Conservation (phyloP, 2,329 filamentous ascomycete species). For the Onygenales sp. region DNA sequence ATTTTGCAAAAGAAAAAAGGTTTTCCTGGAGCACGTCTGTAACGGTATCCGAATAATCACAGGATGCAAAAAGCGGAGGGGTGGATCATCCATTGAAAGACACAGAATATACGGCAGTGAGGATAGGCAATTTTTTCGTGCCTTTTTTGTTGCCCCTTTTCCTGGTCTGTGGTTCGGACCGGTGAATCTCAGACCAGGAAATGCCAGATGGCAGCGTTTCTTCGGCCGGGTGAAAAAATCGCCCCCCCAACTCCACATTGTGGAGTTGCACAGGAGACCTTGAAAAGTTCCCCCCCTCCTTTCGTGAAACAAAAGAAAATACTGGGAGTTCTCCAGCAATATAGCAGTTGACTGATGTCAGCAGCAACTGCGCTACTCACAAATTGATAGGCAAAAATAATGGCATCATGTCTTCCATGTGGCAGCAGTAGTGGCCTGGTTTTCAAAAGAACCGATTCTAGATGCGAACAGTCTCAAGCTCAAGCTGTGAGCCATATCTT, state of each 20-base stretch:
- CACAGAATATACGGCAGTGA: not conserved
- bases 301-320: not conserved
- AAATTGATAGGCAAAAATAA: not conserved
- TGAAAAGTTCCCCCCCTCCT: not conserved
- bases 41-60: too few relatives aligned
- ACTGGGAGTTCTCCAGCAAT: not conserved
- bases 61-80: too few relatives aligned
- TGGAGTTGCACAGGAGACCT: not conserved
- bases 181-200: not conserved
- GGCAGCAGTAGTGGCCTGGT: not conserved
- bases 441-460: not conserved
- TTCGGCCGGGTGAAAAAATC: not conserved
- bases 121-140: not conserved
- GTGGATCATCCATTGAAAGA: too few relatives aligned
- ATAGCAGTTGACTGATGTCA: not conserved
- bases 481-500: not conserved
- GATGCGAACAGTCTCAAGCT: not conserved
- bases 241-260: not conserved
- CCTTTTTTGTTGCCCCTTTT: not conserved
- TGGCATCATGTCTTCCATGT: not conserved
- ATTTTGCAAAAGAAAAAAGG: too few relatives aligned
- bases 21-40: too few relatives aligned
- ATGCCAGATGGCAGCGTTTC: not conserved
- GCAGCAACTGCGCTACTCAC: not conserved
- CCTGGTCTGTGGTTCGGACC: not conserved